Base-by-base conservation (phyloP, 2,329 filamentous ascomycete species). In the Bimuria novae-zelandiae region DNA sequence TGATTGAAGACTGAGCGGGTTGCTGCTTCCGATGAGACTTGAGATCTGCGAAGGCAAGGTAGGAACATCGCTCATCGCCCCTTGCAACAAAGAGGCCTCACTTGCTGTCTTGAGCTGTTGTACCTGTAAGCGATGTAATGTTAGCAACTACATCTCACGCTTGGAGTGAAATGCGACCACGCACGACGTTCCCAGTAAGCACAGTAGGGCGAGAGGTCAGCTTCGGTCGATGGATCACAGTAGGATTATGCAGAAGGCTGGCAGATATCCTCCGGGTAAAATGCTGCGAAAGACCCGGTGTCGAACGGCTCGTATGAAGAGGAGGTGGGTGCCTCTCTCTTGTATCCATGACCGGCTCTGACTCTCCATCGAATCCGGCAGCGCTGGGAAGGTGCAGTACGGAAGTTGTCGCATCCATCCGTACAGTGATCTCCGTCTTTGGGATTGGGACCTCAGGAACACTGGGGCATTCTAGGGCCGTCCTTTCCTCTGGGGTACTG, bases 361-460 rank as follows among this genome's bases (percentile, higher is more conserved):
- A 73, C 36, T 72, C 69, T 43, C 71, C 69, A 59, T 74, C 70
- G 35, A 70, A 66, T 3, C 55, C 58, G 11, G 64, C 58, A 43
- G 69, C 57, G 30, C 65, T 67, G 29, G 65, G 62, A 14, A 71
- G 58, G 25, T 65, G 64, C 7, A 62, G 37, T 11, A 64, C 36
- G 10, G 64, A 68, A 6, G 65, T 63, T 10, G 65, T 63, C 10
- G 54, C 52, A 6, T 52, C 42, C 16, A 56, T 55, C 14, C 55
- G 55, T 33, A 64, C 19, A 19, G 25, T 56, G 6, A 60, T 52
- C 35, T 52, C 29, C 19, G 60, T 54, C 41, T 56, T 32, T 10
- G 46, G 51, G 1, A 52, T 46, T 16, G 56, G 36, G n/a, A 57
- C 46, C 19, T 60, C 54, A 17, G 54, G 57, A 25, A 63, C 51